Evolutionary conservation across 495 filamentous ascomycete genomes (phyloP).

Genomic region (Penicillium crystallinum): DNA sequence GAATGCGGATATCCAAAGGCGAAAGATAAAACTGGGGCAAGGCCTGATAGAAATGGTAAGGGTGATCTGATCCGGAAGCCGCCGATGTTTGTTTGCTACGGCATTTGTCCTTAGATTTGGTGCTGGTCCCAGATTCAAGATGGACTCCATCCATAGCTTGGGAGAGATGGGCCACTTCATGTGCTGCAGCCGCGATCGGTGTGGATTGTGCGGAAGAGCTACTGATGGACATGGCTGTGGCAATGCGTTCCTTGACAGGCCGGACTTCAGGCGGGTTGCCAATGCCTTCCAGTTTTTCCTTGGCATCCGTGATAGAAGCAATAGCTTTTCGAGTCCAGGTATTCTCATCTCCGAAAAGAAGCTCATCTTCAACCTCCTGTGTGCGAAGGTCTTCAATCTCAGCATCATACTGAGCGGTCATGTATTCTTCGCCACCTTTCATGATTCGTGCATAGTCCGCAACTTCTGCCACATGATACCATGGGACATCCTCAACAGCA

Average conservation of each 20-base stretch:
- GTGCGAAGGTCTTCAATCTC: slow-evolving; percentile 69
- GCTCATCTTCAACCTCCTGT: slow-evolving; percentile 83
- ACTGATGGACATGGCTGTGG: slow-evolving; percentile 37
- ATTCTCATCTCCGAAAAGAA: slow-evolving; percentile 88
- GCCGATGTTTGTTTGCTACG: slow-evolving; percentile 25
- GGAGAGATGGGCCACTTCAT: slow-evolving; percentile 23
- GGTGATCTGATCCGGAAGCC: slow-evolving; percentile 32
- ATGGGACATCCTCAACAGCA: slow-evolving; percentile 72
- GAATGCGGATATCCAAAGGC: slow-evolving; percentile 88
- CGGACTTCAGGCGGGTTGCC: slow-evolving; percentile 59
- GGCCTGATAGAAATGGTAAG: slow-evolving; percentile 84
- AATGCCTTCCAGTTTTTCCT: slow-evolving; percentile 65
- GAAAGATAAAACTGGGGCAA: slow-evolving; percentile 90
- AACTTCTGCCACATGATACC: slow-evolving; percentile 91
- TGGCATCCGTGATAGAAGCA: slow-evolving; percentile 61
- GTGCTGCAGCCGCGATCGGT: slow-evolving; percentile 13
- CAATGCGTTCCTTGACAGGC: slow-evolving; percentile 42
- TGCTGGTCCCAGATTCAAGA: slow-evolving; percentile 11
- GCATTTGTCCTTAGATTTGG: slow-evolving; percentile 21
- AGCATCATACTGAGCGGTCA: slow-evolving; percentile 67
- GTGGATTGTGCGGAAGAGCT: slow-evolving; percentile 21
- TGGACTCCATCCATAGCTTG: slow-evolving; percentile 26
- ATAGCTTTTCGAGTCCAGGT: slow-evolving; percentile 88
- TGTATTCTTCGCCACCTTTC: slow-evolving; percentile 88
- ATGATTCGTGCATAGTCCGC: slow-evolving; percentile 94